These are phyloP conservation scores for Solanum rostratum DNA, from an alignment of 257 asterid species.

Conservation along the genomic window DNA sequence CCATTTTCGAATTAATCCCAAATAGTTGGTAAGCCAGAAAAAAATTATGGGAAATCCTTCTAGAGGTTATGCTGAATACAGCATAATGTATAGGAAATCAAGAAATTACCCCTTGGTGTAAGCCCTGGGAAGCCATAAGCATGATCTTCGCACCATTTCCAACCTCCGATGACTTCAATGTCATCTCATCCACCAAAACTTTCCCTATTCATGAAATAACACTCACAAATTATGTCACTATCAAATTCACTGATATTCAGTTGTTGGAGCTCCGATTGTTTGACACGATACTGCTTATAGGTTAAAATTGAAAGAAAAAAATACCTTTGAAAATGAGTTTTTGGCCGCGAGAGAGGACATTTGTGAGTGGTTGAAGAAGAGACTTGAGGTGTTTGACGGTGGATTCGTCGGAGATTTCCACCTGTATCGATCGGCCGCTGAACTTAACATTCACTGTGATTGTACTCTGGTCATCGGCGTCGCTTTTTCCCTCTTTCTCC, in stretches of 20 bases:
- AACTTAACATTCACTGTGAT: constrained; percentile 47
- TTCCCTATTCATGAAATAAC: constrained; percentile 32
- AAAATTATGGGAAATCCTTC: not conserved
- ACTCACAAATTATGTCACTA: not conserved
- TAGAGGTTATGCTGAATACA: not conserved
- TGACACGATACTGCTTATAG: not conserved
- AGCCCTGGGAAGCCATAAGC: constrained; percentile 89
- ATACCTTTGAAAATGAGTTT: constrained; percentile 82
- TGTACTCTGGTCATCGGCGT: not conserved
- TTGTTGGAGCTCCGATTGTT: not conserved
- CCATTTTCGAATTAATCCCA: not conserved
- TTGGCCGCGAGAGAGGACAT: constrained; percentile 94
- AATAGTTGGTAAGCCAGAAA: not conserved
- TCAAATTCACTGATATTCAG: not conserved
- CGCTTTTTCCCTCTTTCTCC: constrained; percentile 5
- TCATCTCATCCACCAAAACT: constrained; percentile 43
- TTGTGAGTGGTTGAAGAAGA: constrained; percentile 59
- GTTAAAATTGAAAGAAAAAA: not conserved
- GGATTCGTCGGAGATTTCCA: constrained; percentile 35
- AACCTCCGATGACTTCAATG: constrained; percentile 46
- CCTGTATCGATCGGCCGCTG: constrained; percentile 54
- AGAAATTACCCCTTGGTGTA: constrained; percentile 81
- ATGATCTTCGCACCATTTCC: constrained; percentile 61
- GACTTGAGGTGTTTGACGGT: constrained; percentile 60
- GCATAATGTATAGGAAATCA: not conserved